A percentile compares a stretch with the other conserved stretches of the same genome.
phyloP scores from a whole-genome alignment of 129 eudicot genomes.

The Artemisia argyi region DNA sequence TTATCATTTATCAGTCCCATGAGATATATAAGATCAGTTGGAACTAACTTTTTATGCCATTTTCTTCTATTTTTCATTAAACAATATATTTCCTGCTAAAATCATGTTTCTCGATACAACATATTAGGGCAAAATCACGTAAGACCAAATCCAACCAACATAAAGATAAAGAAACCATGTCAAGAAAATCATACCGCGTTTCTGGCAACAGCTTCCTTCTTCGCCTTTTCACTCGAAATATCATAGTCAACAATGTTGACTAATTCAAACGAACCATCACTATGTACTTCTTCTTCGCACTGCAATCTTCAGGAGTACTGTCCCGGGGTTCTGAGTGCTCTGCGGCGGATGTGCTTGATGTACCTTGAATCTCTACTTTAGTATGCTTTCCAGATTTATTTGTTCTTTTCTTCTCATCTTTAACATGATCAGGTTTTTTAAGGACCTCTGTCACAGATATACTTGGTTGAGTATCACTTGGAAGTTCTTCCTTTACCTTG shows the following conservation, averaged over 20 bases:
- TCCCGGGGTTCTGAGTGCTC: conserved; percentile 33
- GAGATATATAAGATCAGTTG: too few species aligned
- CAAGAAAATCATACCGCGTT: conserved; percentile 20
- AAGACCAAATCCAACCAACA: background rate
- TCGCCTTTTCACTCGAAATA: conserved; percentile 3
- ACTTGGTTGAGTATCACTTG: conserved; percentile 36
- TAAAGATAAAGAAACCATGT: background rate
- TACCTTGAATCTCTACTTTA: conserved; percentile 40
- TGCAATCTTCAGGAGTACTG: conserved; percentile 39
- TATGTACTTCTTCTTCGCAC: conserved; percentile 28
- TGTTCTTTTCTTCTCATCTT: conserved; percentile 60
- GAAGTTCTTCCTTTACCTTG: conserved; percentile 48
- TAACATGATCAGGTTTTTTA: conserved; percentile 33
- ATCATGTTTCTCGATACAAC: too few species aligned
- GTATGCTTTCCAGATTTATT: conserved; percentile 44
- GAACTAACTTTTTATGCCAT: too few species aligned
- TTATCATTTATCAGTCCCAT: background rate
- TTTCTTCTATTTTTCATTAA: too few species aligned
- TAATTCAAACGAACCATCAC: conserved; percentile 48
- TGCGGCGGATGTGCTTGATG: conserved; percentile 17
- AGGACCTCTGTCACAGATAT: conserved; percentile 30
- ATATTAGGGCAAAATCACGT: background rate
- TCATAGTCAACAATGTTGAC: conserved; percentile 33
- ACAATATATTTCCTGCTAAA: too few species aligned
- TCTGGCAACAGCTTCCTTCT: conserved; percentile 14